Percentiles rank a stretch among this genome's conserved stretches.
These are phyloP conservation scores for Tuctoria greenei DNA, from an alignment of 176 grass and related monocot genomes.

Conservation along the genomic window DNA sequence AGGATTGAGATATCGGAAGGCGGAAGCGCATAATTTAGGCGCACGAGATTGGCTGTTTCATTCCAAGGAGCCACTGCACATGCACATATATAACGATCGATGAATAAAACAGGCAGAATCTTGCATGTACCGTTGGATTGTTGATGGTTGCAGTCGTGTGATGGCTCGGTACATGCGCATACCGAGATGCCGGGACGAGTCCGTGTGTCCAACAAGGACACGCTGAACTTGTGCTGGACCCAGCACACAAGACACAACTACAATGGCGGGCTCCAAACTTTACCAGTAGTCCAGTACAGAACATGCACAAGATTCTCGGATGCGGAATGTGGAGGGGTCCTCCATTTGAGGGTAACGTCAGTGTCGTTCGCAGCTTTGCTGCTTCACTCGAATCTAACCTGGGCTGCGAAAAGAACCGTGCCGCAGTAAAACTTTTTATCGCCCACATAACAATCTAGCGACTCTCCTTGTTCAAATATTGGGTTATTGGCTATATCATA, in stretches of 20 bases:
- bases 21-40: background rate
- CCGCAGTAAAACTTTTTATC: background rate
- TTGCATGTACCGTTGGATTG: background rate
- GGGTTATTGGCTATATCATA: no score
- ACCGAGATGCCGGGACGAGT: background rate
- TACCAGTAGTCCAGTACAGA: background rate
- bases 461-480: background rate
- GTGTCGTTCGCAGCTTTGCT: background rate
- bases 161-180: background rate
- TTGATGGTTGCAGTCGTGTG: background rate
- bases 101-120: background rate
- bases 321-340: slow-evolving; percentile 18
- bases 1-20: no score
- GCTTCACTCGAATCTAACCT: background rate
- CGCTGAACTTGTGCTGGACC: background rate
- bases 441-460: background rate
- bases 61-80: background rate
- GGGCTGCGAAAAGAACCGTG: background rate
- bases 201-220: no score
- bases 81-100: background rate
- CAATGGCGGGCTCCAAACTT: background rate
- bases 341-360: background rate
- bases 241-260: background rate
- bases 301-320: background rate
- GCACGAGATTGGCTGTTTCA: background rate